Conservation (phyloP, 2,329 filamentous ascomycete species). For the Beauveria sp. region DNA sequence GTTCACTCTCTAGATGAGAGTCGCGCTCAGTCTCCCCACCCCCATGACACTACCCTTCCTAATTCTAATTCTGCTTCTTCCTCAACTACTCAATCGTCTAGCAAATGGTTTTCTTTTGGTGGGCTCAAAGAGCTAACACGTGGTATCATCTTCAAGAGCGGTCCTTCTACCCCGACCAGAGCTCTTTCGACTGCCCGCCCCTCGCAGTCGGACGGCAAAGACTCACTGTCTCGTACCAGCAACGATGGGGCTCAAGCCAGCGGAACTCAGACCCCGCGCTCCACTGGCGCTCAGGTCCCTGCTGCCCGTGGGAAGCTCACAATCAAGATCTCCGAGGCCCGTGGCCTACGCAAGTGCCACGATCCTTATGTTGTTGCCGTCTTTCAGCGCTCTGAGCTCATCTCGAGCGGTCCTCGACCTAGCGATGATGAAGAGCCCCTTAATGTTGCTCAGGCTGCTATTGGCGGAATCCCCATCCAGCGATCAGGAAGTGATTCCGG, state of each 20-base stretch:
- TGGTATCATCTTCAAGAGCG: slow-evolving; percentile 71
- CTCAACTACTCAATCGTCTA: slow-evolving; percentile 31
- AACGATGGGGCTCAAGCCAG: slow-evolving; percentile 38
- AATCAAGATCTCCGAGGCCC: slow-evolving; percentile 80
- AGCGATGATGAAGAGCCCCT: slow-evolving; percentile 52
- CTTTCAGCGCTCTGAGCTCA: slow-evolving; percentile 93
- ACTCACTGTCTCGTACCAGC: slow-evolving; percentile 29
- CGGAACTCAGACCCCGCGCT: slow-evolving; percentile 45
- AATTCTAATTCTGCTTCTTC: slow-evolving; percentile 33
- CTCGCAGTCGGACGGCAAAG: slow-evolving; percentile 38
- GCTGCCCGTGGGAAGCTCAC: slow-evolving; percentile 78
- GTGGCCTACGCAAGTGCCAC: slow-evolving; percentile 70
- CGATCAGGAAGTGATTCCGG: slow-evolving; percentile 75
- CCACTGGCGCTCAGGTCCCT: slow-evolving; percentile 54
- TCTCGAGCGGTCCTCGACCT: slow-evolving; percentile 73
- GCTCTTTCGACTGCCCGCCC: slow-evolving; percentile 63
- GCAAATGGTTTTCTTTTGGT: slow-evolving; percentile 56
- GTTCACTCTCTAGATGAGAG: slow-evolving; percentile 9
- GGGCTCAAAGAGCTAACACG: slow-evolving; percentile 84
- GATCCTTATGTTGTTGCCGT: slow-evolving; percentile 95
- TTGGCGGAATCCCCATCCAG: slow-evolving; percentile 53
- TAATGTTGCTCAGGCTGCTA: slow-evolving; percentile 36
- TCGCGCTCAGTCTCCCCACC: background rate
- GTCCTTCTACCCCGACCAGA: slow-evolving; percentile 81
- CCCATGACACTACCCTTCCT: slow-evolving; percentile 29